Percentiles rank a stretch among this genome's conserved stretches.
Conservation (phyloP, 768 basidiomycete species). For the Kwoniella sp. region DNA sequence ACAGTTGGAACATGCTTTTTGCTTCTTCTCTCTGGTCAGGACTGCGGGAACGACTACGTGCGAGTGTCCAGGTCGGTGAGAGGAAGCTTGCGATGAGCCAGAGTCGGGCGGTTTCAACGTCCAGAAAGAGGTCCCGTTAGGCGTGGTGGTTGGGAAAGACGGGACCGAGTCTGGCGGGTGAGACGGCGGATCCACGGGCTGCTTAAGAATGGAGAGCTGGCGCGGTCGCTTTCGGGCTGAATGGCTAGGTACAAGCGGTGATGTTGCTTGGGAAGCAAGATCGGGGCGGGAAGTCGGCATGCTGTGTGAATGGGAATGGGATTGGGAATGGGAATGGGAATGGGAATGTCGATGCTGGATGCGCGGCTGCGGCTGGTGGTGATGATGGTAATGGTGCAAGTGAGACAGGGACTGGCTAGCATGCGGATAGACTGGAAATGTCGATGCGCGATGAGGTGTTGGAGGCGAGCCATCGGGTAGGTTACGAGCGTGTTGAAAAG, state of each 20-base stretch:
- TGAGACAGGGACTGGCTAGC: neutral
- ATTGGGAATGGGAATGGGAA: too few species aligned
- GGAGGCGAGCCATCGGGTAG: too few species aligned
- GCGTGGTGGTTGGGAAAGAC: neutral
- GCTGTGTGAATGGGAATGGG: neutral
- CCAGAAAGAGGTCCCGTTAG: neutral
- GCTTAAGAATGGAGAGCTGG: neutral
- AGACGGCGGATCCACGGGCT: neutral
- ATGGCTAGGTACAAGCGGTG: neutral
- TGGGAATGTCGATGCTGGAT: neutral
- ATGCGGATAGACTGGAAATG: neutral
- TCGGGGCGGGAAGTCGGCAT: neutral
- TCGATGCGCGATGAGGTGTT: neutral
- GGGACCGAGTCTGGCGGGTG: neutral
- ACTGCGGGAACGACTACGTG: constrained; percentile 24
- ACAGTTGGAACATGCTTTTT: constrained; percentile 48
- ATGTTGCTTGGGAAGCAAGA: neutral
- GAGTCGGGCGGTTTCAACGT: neutral
- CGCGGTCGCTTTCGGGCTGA: neutral
- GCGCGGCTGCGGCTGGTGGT: neutral
- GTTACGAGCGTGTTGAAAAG: too few species aligned
- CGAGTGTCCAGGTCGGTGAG: neutral
- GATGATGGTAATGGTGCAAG: neutral
- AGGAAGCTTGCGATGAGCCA: neutral
- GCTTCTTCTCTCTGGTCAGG: constrained; percentile 42